phyloP scores from a whole-genome alignment of 805 yeast genomes.

The Crinitomyces ghanaensis region DNA sequence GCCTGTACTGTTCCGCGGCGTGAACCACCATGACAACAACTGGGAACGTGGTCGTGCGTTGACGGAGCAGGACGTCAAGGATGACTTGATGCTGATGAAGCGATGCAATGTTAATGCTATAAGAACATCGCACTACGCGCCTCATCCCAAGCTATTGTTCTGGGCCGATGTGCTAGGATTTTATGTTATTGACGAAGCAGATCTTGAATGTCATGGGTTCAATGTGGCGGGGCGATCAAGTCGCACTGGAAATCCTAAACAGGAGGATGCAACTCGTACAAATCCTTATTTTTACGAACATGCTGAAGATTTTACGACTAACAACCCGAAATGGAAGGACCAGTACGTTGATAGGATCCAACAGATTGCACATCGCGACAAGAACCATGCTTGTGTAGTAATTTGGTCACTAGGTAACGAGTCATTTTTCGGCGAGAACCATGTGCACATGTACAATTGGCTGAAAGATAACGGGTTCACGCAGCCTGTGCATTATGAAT shows the following conservation, averaged over 20 bases:
- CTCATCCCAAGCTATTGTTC: slow-evolving; percentile 25
- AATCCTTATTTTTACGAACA: slow-evolving; percentile 9
- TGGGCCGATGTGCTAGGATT: slow-evolving; percentile 26
- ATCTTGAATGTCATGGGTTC: slow-evolving; percentile 31
- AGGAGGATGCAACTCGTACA: slow-evolving; percentile 5
- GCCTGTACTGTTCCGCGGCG: slow-evolving; percentile 25
- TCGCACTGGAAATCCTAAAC: not conserved
- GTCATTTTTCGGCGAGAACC: slow-evolving; percentile 28
- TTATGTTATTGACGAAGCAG: slow-evolving; percentile 30
- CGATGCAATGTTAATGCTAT: slow-evolving; percentile 28
- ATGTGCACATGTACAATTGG: slow-evolving; percentile 22
- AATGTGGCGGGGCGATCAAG: not conserved
- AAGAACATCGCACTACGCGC: slow-evolving; percentile 30
- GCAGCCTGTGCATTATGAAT: slow-evolving; percentile 29
- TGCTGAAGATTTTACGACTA: slow-evolving; percentile 22
- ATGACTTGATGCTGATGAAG: slow-evolving; percentile 28
- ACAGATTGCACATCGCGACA: slow-evolving; percentile 25
- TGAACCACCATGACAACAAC: slow-evolving; percentile 30
- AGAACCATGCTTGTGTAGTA: slow-evolving; percentile 27
- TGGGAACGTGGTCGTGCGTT: slow-evolving; percentile 28
- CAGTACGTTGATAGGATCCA: slow-evolving; percentile 29
- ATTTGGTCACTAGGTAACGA: slow-evolving; percentile 34
- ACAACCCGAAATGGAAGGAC: slow-evolving; percentile 25
- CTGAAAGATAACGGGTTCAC: slow-evolving; percentile 22
- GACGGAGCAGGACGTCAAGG: slow-evolving; percentile 24